Evolutionary conservation across 306 rosid species (phyloP).

Genomic region (Cucumis cinereus): DNA sequence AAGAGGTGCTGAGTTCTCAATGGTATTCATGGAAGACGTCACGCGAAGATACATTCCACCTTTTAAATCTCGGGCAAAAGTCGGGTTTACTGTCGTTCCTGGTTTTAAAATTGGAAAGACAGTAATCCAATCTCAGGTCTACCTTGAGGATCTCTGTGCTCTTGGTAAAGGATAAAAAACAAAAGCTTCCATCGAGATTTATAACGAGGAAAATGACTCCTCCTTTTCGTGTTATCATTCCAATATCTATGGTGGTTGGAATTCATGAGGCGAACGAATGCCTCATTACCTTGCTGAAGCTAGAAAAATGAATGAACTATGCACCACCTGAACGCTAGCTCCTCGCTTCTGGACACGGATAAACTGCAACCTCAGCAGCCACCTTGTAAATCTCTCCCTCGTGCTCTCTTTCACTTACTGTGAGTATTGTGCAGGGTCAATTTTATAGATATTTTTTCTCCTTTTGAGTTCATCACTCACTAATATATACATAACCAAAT

Average conservation of each 20-base stretch:
- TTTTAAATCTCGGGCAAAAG: constrained; percentile 50
- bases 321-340: not conserved
- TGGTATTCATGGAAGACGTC: constrained; percentile 82
- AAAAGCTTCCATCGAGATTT: not conserved
- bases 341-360: not conserved
- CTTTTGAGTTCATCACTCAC: constrained; percentile 3
- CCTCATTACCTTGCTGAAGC: not conserved
- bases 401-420: not conserved
- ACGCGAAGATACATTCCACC: constrained; percentile 45
- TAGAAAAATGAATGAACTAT: not conserved
- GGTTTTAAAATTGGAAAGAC: constrained; percentile 68
- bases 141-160: constrained; percentile 16
- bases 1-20: constrained; percentile 68
- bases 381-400: not conserved
- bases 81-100: constrained; percentile 83
- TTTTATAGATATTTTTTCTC: constrained; percentile 1
- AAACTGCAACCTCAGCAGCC: constrained; percentile 5
- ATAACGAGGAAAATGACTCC: not conserved
- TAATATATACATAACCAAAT: constrained; percentile 8
- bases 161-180: not conserved
- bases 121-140: constrained; percentile 82
- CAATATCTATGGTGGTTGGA: not conserved
- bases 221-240: too few relatives aligned
- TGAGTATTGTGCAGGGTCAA: constrained; percentile 10
- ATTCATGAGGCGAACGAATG: not conserved